A percentile compares a stretch with the other conserved stretches of the same genome.
phyloP scores from a whole-genome alignment of 768 basidiomycete species.

The Russula abietina region DNA sequence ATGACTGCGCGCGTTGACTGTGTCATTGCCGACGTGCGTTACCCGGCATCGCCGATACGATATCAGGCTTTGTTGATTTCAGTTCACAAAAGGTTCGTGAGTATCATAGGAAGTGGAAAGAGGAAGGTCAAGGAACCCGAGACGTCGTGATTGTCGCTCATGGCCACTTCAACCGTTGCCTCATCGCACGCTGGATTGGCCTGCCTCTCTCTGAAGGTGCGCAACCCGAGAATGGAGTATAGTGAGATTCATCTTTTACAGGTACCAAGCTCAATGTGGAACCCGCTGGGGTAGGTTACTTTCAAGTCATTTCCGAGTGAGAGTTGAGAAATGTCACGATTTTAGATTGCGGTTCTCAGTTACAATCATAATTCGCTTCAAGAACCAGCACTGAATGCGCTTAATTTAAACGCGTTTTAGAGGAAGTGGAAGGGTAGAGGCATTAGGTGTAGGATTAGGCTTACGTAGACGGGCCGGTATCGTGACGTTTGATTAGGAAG shows the following conservation, averaged over 20 bases:
- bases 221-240: not conserved
- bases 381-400: constrained; percentile 70
- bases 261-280: constrained; percentile 22
- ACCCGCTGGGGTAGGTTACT: constrained; percentile 20
- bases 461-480: constrained; percentile 3
- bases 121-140: constrained; percentile 57
- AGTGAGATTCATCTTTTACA: not conserved
- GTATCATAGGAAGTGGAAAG: constrained; percentile 63
- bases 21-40: constrained; percentile 61
- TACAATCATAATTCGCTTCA: constrained; percentile 78
- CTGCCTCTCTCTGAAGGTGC: constrained; percentile 58
- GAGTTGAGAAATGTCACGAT: not conserved
- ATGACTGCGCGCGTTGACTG: constrained; percentile 75
- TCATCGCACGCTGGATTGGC: constrained; percentile 78
- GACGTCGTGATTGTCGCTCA: constrained; percentile 90
- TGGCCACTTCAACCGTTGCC: constrained; percentile 71
- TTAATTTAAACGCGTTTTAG: constrained; percentile 47
- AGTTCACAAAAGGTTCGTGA: constrained; percentile 56
- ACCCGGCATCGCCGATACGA: not conserved
- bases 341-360: constrained; percentile 67
- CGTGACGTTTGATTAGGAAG: constrained; percentile 21
- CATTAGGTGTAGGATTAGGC: not conserved
- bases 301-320: not conserved
- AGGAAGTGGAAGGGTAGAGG: not conserved
- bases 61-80: not conserved